These are phyloP conservation scores for Trametes cubensis DNA, from an alignment of 768 basidiomycete species.

Conservation along the genomic window DNA sequence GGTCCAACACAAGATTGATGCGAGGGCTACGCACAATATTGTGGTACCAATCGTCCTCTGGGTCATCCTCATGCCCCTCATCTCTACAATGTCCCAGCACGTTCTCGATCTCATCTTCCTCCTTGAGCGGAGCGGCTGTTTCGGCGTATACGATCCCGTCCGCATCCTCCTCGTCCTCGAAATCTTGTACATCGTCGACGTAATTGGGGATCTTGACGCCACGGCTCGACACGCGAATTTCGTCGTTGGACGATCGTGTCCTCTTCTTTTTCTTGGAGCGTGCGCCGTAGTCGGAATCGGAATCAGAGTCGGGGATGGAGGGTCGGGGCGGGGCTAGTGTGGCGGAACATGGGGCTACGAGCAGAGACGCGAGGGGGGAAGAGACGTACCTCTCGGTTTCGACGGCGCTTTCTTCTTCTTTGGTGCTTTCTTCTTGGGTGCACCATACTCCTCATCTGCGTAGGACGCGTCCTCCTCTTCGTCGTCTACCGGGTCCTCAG, in stretches of 20 bases:
- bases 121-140: slow-evolving; percentile 27
- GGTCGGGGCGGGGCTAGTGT: slow-evolving; percentile 50
- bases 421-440: slow-evolving; percentile 63
- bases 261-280: slow-evolving; percentile 88
- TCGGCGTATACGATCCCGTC: slow-evolving; percentile 57
- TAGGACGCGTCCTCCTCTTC: slow-evolving; percentile 77
- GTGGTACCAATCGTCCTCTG: slow-evolving; percentile 81
- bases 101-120: slow-evolving; percentile 88
- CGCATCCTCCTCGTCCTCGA: slow-evolving; percentile 73
- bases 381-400: slow-evolving; percentile 60
- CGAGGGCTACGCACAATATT: slow-evolving; percentile 63
- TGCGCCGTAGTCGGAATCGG: slow-evolving; percentile 85
- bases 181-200: slow-evolving; percentile 65
- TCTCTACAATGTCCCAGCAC: slow-evolving; percentile 88
- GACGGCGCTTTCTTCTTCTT: slow-evolving; percentile 69
- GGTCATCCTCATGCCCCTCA: slow-evolving; percentile 75
- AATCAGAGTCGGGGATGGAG: slow-evolving; percentile 61
- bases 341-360: slow-evolving; percentile 29
- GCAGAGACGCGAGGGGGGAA: slow-evolving; percentile 17
- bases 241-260: slow-evolving; percentile 56
- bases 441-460: slow-evolving; percentile 71
- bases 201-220: slow-evolving; percentile 85
- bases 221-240: slow-evolving; percentile 75
- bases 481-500: slow-evolving; percentile 49
- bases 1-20: background rate